These are phyloP conservation scores for Bonia amplexicaulis DNA, from an alignment of 176 grass and related monocot genomes.

Conservation along the genomic window DNA sequence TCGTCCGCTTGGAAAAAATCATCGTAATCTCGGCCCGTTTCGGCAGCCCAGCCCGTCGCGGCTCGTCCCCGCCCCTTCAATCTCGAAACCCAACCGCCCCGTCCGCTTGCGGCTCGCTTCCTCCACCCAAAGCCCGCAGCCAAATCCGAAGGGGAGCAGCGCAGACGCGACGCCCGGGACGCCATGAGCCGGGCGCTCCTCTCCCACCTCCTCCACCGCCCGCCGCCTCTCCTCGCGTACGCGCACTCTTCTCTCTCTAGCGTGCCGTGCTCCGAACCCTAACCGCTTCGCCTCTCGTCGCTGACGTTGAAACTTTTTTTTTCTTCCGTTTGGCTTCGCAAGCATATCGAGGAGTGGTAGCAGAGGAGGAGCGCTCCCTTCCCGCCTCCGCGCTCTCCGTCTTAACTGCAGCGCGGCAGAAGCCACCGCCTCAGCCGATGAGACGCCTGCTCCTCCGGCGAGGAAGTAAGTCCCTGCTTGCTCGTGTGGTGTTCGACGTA, in stretches of 20 bases:
- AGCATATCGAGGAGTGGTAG: constrained; percentile 25
- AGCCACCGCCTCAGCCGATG: not conserved
- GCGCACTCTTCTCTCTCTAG: not conserved
- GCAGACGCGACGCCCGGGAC: not conserved
- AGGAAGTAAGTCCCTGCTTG: constrained; percentile 33
- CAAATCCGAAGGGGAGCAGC: constrained; percentile 22
- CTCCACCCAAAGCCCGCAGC: constrained; percentile 28
- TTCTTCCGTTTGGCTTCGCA: not conserved
- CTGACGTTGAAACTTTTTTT: not conserved
- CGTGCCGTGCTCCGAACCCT: not conserved
- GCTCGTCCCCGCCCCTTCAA: not conserved
- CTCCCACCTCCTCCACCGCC: constrained; percentile 45
- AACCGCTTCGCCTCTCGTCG: not conserved
- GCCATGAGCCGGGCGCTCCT: constrained; percentile 55
- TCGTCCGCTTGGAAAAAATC: not conserved
- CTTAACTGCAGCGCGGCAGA: constrained; percentile 29
- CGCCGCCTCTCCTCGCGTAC: constrained; percentile 49
- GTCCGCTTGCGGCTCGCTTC: constrained; percentile 21
- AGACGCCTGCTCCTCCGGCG: constrained; percentile 22
- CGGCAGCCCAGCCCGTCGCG: not conserved
- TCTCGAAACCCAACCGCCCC: not conserved
- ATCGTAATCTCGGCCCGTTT: not conserved
- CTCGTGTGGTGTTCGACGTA: constrained; percentile 27
- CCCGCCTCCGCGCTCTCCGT: constrained; percentile 15
- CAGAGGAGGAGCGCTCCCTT: constrained; percentile 27